Percentiles rank a stretch among this genome's conserved stretches.
Conservation (phyloP, 805 yeast genomes). For the Jamesozyma spencerorum region DNA sequence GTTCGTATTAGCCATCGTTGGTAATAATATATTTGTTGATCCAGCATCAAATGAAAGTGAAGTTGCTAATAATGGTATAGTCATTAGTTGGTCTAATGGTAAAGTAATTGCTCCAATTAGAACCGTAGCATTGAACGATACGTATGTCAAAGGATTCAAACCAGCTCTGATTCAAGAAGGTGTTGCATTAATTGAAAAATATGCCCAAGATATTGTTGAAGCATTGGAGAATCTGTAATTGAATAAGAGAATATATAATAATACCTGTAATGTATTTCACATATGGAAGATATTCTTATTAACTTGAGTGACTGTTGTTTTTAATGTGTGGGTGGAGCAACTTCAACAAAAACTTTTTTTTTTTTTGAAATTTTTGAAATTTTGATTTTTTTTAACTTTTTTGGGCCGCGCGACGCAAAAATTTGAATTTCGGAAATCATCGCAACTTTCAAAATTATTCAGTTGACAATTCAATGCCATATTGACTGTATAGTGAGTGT, state of each 20-base stretch:
- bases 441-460: too few species aligned
- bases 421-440: too few species aligned
- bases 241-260: not conserved
- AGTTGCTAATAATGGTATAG: conserved; percentile 75
- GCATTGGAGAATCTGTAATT: conserved; percentile 40
- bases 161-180: conserved; percentile 42
- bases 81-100: conserved; percentile 64
- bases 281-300: too few species aligned
- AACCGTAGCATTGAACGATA: conserved; percentile 50
- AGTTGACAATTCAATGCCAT: too few species aligned
- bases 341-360: too few species aligned
- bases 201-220: conserved; percentile 53
- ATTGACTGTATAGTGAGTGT: too few species aligned
- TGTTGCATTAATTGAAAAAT: conserved; percentile 45
- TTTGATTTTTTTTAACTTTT: too few species aligned
- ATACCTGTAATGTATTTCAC: not conserved
- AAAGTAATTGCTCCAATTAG: conserved; percentile 64
- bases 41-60: conserved; percentile 86
- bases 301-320: too few species aligned
- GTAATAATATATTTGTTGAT: conserved; percentile 58
- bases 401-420: too few species aligned
- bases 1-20: conserved; percentile 69
- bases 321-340: too few species aligned
- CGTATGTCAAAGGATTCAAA: conserved; percentile 45
- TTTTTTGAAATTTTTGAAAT: too few species aligned